phyloP scores from a whole-genome alignment of 352 stramenopile species.

The Globisporangium nunn region DNA sequence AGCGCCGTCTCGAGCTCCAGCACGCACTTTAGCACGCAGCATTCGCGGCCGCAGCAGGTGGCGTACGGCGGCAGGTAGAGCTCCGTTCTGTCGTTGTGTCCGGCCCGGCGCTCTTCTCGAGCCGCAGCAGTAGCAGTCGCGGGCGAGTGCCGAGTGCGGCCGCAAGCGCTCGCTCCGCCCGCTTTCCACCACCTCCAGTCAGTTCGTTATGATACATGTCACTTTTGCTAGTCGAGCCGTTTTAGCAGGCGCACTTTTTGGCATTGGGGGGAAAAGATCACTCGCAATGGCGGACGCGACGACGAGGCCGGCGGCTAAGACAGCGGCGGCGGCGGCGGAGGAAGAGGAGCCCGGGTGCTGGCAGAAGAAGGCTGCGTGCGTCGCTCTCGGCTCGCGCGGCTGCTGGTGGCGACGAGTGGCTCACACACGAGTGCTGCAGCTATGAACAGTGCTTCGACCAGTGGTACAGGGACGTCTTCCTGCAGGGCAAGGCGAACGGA shows the following conservation, averaged over 20 bases:
- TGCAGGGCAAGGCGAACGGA: constrained; percentile 69
- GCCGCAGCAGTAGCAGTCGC: too few relatives aligned
- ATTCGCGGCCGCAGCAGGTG: constrained; percentile 14
- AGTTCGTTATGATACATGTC: not conserved
- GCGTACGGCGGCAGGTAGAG: constrained; percentile 7
- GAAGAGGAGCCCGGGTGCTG: constrained; percentile 49
- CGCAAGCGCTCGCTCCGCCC: not conserved
- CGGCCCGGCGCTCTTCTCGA: not conserved
- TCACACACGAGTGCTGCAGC: constrained; percentile 7
- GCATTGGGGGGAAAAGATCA: not conserved
- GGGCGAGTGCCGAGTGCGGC: not conserved
- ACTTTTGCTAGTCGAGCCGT: not conserved
- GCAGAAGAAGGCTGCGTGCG: constrained; percentile 61
- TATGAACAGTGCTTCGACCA: constrained; percentile 85
- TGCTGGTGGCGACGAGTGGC: not conserved
- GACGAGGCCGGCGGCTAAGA: not conserved
- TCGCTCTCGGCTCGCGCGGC: not conserved
- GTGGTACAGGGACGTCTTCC: constrained; percentile 83
- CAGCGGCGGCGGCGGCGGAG: not conserved
- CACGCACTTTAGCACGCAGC: constrained; percentile 13
- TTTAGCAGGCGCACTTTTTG: not conserved
- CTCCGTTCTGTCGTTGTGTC: not conserved
- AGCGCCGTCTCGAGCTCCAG: constrained; percentile 8
- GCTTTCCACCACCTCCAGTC: not conserved
- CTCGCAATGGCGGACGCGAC: constrained; percentile 3